Base-by-base conservation (phyloP, 495 filamentous ascomycete genomes). In the Trichoderma parareesei region DNA sequence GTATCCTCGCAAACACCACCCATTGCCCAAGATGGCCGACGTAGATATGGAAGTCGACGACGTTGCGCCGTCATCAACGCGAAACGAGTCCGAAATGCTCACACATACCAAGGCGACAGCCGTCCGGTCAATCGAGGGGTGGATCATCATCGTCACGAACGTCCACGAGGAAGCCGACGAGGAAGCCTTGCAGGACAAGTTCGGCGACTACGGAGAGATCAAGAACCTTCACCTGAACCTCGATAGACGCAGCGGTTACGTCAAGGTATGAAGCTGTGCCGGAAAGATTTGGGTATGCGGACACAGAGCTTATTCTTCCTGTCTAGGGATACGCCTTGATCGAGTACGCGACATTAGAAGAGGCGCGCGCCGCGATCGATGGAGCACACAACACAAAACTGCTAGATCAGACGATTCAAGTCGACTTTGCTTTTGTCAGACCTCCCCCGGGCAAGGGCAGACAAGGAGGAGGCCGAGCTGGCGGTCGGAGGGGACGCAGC, bases 111-210 rank as follows among this genome's bases (percentile, higher is more conserved):
- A 89, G 66, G 91, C 93, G 38, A 91, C 90, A 6, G 95, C 93
- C 14, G 95, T 99, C 62, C 91, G 95, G 75, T 96, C 91, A 67
- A 97, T 99, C 74, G 95, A 99, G 75, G 95, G 95, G 68, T 99
- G 95, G 95, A 98, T 99, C 76, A 82, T 99, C 68, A 88, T 97
- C 65, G 92, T 88, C 66, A 96, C 93, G 20, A 97, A 98, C 74
- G 91, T 98, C 48, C 94, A 99, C 75, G 95, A 98, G 74, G 95
- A 99, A 77, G 91, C 95, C 18, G 91, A 87, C 70, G 95, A 99
- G 78, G 95, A 99, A 77, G 92, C 96, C 67, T 76, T 99, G 38
- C 92, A 89, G 63, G 95, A 99, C 73, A 82, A 90, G 69, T 99
- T 99, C 76, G 91, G 89, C 62, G 95, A 99, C 70, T 96, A 87